Evolutionary conservation across 2,329 filamentous ascomycete genomes (phyloP).

Genomic region (Fusarium camptoceras): DNA sequence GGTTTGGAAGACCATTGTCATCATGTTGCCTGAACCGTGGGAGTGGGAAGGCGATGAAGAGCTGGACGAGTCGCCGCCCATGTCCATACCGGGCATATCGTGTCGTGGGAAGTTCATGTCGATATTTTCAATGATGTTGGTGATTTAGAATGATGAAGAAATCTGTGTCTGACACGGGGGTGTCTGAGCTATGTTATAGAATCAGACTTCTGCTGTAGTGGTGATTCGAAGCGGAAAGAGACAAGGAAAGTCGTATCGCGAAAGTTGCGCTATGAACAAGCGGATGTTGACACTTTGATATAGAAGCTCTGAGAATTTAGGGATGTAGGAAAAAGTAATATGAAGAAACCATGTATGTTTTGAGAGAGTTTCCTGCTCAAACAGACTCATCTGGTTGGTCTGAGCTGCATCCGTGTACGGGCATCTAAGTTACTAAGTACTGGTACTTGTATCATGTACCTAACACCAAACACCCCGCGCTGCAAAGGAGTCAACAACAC

Average conservation of each 20-base stretch:
- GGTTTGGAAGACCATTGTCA: constrained; percentile 72
- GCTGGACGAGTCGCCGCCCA: constrained; percentile 27
- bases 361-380: constrained; percentile 37
- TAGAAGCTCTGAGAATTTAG: background rate
- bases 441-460: constrained; percentile 30
- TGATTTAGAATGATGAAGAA: background rate
- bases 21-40: constrained; percentile 43
- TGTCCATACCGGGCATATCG: constrained; percentile 44
- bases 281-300: background rate
- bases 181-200: no score
- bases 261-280: background rate
- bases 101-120: constrained; percentile 44
- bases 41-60: constrained; percentile 26
- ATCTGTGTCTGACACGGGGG: background rate
- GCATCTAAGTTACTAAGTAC: constrained; percentile 11
- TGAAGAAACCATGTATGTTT: background rate
- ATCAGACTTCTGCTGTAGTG: background rate
- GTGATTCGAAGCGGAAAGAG: background rate
- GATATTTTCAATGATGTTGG: background rate
- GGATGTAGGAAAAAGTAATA: background rate
- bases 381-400: constrained; percentile 22
- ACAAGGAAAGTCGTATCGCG: background rate
- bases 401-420: background rate
- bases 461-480: constrained; percentile 1
- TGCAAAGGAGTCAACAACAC: background rate